Evolutionary conservation across 768 basidiomycete species (phyloP), one percentile per base, ranked within the genome.

Genomic region (Tylopilus plumbeoviolaceoides): DNA sequence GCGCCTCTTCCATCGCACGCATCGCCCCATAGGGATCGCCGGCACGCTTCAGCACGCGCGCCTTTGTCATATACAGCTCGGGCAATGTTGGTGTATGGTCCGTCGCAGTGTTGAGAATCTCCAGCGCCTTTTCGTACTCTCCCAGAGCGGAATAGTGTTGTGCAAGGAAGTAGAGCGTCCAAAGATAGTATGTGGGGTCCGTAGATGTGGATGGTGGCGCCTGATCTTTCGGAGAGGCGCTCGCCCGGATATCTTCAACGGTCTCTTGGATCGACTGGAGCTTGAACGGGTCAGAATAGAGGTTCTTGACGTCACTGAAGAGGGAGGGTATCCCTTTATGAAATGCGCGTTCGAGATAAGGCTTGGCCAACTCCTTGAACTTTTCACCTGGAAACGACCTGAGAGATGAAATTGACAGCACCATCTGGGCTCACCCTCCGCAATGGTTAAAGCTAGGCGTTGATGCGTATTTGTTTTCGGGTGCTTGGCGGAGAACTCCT

Each of bases 101-200:
- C 18, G 93, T 68, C 5, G 92, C 94, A 3, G 64, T 56, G 17
- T 83, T 75, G 15, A 98, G 74, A 6, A 88, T 71, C 15, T 75
- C 70, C 9, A 95, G 71, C 0, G 94, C 81, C 45, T 61, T 68
- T 20, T 59, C 53, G 43, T 76, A 61, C 42, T 69, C 63, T 1
- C 77, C 75, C 2, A 90, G 73, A 63, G 78, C 81, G 0, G 90
- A 88, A 63, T 91, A 78, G 65, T 95, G 94, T 61, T 95, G 91
- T 0, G 93, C 86, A 46, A 98, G 85, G 77, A 89, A 97, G 73
- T 95, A 98, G 36, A 98, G 81, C 10, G 89, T 85, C 97, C 97
- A 99, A 11, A 98, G 79, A 61, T 95, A 89, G 15, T 82, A 84
- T 5, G 91, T 84, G 1, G 95, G 94, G 8, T 80, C 73, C 9